phyloP scores from a whole-genome alignment of 2,329 filamentous ascomycete species.

The Trichoderma asperellum region DNA sequence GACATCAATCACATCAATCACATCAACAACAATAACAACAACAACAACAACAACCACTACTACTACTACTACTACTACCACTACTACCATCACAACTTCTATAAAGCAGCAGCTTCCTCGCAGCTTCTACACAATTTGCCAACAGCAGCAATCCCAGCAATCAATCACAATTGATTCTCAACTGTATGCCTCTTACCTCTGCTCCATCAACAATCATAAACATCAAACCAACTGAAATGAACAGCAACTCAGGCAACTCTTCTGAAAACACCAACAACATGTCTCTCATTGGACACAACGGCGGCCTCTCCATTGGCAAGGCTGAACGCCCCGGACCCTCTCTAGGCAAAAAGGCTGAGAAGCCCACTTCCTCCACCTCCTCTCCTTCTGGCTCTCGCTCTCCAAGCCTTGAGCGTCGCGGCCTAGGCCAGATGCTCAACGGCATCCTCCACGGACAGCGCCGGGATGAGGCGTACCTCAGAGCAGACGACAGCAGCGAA shows the following conservation, averaged over 20 bases:
- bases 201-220: background rate
- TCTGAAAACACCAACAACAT: slow-evolving; percentile 8
- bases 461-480: slow-evolving; percentile 10
- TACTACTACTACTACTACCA: background rate
- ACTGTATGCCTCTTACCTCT: background rate
- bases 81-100: background rate
- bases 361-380: slow-evolving; percentile 6
- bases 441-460: slow-evolving; percentile 22
- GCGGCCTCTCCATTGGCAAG: slow-evolving; percentile 17
- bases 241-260: slow-evolving; percentile 7
- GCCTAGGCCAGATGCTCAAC: slow-evolving; percentile 5
- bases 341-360: background rate
- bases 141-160: background rate
- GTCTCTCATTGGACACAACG: slow-evolving; percentile 27
- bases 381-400: slow-evolving; percentile 12
- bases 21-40: background rate
- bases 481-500: slow-evolving; percentile 14
- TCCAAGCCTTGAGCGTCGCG: background rate
- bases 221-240: background rate
- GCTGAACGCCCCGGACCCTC: slow-evolving; percentile 26
- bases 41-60: background rate
- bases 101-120: slow-evolving; percentile 5
- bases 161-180: background rate
- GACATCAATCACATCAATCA: slow-evolving; percentile 10
- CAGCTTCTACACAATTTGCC: background rate